These are phyloP conservation scores for Aspergillus conjunctus DNA, from an alignment of 495 filamentous ascomycete species.

Conservation along the genomic window DNA sequence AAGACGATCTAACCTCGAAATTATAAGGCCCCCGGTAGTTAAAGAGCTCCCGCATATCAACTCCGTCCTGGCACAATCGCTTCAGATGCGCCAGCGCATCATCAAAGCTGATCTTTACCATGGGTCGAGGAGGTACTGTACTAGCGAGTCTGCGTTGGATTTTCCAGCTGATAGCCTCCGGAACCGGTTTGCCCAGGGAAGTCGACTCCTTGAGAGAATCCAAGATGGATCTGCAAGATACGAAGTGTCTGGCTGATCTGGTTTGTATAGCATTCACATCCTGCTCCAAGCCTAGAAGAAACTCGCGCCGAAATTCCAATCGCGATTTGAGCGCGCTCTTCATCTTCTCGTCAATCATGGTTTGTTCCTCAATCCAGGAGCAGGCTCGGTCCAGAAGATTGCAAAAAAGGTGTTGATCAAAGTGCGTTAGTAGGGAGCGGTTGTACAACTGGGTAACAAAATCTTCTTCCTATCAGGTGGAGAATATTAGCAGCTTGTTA, in stretches of 20 bases:
- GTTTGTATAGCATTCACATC: constrained; percentile 47
- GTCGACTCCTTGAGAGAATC: constrained; percentile 57
- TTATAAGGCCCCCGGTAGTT: constrained; percentile 69
- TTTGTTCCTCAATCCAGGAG: constrained; percentile 50
- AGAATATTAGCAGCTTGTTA: constrained; percentile 14
- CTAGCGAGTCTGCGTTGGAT: constrained; percentile 87
- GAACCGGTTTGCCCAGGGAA: constrained; percentile 63
- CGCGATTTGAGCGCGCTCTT: constrained; percentile 62
- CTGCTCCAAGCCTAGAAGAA: constrained; percentile 56
- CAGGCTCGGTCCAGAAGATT: constrained; percentile 63
- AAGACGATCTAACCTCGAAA: constrained; percentile 43
- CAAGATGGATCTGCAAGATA: constrained; percentile 47
- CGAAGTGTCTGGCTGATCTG: constrained; percentile 43
- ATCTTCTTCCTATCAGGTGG: constrained; percentile 76
- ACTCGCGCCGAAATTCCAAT: constrained; percentile 62
- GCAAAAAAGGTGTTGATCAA: constrained; percentile 59
- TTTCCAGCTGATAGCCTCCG: constrained; percentile 83
- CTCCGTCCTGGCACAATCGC: constrained; percentile 71
- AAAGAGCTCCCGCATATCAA: constrained; percentile 66
- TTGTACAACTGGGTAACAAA: constrained; percentile 90
- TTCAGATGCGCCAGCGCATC: constrained; percentile 71
- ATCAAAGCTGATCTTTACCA: constrained; percentile 72
- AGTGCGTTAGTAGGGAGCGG: constrained; percentile 67
- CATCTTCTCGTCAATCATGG: constrained; percentile 52
- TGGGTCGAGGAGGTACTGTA: constrained; percentile 88